Evolutionary conservation across 1,284 basidiomycete species (phyloP).

Genomic region (Thecaphora frezii): DNA sequence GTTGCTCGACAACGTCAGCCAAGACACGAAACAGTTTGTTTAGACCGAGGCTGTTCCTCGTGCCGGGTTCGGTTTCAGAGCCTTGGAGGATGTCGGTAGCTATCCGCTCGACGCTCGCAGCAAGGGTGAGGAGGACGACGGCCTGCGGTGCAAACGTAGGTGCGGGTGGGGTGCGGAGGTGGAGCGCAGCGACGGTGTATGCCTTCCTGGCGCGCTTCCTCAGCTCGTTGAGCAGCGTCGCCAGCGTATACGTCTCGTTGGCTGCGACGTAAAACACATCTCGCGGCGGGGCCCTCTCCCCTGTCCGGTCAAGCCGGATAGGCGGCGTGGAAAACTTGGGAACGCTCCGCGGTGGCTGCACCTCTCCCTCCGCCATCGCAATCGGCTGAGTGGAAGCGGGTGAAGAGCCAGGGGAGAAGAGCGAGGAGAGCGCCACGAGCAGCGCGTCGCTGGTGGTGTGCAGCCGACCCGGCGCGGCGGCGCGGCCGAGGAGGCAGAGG

Average conservation of each 20-base stretch:
- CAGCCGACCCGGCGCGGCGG: background rate
- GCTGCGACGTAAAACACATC: background rate
- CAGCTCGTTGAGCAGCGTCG: background rate
- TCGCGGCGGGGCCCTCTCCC: background rate
- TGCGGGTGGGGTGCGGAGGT: slow-evolving; percentile 27
- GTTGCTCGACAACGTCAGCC: background rate
- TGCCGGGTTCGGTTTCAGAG: background rate
- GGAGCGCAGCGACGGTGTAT: slow-evolving; percentile 3
- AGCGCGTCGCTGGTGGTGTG: background rate
- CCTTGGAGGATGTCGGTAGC: background rate
- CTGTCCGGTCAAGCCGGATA: background rate
- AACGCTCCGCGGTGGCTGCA: too few relatives aligned
- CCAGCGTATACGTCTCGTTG: background rate
- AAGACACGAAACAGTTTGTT: background rate
- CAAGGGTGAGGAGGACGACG: slow-evolving; percentile 3
- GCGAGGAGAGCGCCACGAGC: background rate
- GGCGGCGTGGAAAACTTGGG: background rate
- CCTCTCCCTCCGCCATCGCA: too few relatives aligned
- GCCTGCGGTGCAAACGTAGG: slow-evolving; percentile 28
- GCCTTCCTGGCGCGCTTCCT: background rate
- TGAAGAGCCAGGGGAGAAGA: background rate
- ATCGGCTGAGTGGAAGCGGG: too few relatives aligned
- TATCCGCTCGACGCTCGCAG: slow-evolving; percentile 2
- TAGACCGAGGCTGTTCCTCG: background rate
- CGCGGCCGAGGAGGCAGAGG: background rate